A percentile compares a stretch with the other conserved stretches of the same genome.
phyloP scores from a whole-genome alignment of 257 asterid species.

The Sherardia arvensis region DNA sequence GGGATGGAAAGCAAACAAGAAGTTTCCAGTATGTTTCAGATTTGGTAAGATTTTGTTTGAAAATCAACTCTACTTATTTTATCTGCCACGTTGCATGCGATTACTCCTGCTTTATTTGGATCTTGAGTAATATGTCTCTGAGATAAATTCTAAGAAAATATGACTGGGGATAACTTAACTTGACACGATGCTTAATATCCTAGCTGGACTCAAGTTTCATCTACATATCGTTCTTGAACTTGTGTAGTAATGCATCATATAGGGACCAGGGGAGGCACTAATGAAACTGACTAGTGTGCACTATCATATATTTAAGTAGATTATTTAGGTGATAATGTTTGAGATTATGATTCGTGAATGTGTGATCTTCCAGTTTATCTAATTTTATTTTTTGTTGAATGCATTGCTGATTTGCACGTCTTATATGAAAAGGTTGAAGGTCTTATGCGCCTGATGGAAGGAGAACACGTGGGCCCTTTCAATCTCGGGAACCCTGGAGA shows the following conservation, averaged over 20 bases:
- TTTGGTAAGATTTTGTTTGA: conserved; percentile 38
- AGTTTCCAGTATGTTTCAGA: conserved; percentile 97
- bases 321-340: too few relatives aligned
- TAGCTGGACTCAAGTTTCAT: not conserved
- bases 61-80: not conserved
- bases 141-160: not conserved
- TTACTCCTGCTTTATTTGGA: not conserved
- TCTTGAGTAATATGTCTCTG: not conserved
- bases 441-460: conserved; percentile 92
- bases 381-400: too few relatives aligned
- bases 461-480: conserved; percentile 97
- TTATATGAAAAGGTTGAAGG: conserved; percentile 65
- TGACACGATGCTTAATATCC: not conserved
- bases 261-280: too few relatives aligned
- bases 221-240: not conserved
- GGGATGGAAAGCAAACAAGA: conserved; percentile 96
- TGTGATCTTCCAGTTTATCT: not conserved
- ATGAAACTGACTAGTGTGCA: too few relatives aligned
- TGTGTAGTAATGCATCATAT: not conserved
- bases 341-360: not conserved
- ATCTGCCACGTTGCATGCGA: not conserved
- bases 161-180: not conserved
- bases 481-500: conserved; percentile 96
- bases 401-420: not conserved
- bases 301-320: too few relatives aligned